Evolutionary conservation across 2,329 filamentous ascomycete species (phyloP), one percentile per base, ranked within the genome.

Genomic region (Trichoderma afroharzianum): DNA sequence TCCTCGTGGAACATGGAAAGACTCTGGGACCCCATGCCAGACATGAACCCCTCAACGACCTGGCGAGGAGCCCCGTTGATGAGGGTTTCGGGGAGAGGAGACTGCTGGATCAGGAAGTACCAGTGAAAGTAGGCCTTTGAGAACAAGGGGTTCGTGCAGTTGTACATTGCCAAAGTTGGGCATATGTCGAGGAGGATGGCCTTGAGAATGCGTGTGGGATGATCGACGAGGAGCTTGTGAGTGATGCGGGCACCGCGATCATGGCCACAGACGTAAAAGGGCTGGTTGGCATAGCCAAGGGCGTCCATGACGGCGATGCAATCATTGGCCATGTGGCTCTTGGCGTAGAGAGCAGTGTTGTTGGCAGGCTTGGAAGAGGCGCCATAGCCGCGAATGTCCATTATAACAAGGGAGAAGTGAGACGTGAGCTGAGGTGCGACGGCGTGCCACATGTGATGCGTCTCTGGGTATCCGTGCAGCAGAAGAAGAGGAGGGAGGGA

Each of bases 171-270:
- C 12, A 87, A 81, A 0, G 87, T 89, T 2, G 87, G 88, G 53
- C 84, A 86, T 57, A 89, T 87, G 71, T 88, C 86, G 2, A 88
- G 79, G 1, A 88, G 72, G 53, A 87, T 82, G 0, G 81, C 79
- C 69, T 79, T 85, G 21, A 75, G 73, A 1, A 88, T 80, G 12
- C 82, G 80, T 0, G 76, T 71, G 0, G 82, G 80, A 50, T 83
- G 81, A 68, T 86, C 84, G 18, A 88, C 86, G 47, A 83, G 83
- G 0, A 90, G 79, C 71, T 86, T 86, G 73, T 90, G 88, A 0
- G 86, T 82, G 3, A 89, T 83, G 33, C 87, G 80, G 0, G 85
- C 88, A 4, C 88, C 88, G 50, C 88, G 84, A 76, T 90, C 88
- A 74, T 90, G 88, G 0, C 83, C 86, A 71, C 86, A 86, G 24